Evolutionary conservation across 257 asterid genomes (phyloP), one percentile per base, ranked within the genome.

Genomic region (Nicotiana knightiana): DNA sequence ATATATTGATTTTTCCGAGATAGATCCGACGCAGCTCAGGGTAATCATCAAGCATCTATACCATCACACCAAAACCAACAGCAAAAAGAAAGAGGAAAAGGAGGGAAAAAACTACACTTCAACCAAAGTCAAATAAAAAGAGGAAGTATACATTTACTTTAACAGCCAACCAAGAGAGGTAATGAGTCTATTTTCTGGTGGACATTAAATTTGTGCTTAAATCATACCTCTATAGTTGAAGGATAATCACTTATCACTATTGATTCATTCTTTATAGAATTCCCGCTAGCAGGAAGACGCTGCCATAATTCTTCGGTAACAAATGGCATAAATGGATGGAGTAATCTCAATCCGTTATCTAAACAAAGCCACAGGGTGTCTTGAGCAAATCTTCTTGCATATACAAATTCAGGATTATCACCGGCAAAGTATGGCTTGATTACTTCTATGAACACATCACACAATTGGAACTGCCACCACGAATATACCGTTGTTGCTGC

Each of bases 241-340:
- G 98, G 98, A 87, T 94, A 96, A 68, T 94, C 97, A 53, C 95
- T 88, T 79, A 92, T 87, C 91, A 96, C 89, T 71, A 96, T 92
- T 28, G 99, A 94, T 84, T 90, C 97, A 84, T 94, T 93, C 89
- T 91, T 91, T 80, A 80, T 75, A 83, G 84, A 86, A 88, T 91
- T 90, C 66, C 85, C 85, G 63, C 86, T 88, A 62, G 92, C 83
- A 84, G 99, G 98, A 67, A 96, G 95, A 15, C 99, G 97, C 90
- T 96, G 99, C 99, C 99, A 96, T 79, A 96, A 83, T 86, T 95
- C 99, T 87, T 96, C 98, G 0, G 99, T 96, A 81, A 96, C 97
- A 26, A 85, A 94, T 43, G 98, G 99, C 99, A 96, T 96, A 77
- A 96, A 94, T 18, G 99, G 99, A 83, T 96, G 99, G 53, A 96